Base-by-base conservation (phyloP, 2,329 filamentous ascomycete genomes). In the Ceratocystis cacaofunesta region DNA sequence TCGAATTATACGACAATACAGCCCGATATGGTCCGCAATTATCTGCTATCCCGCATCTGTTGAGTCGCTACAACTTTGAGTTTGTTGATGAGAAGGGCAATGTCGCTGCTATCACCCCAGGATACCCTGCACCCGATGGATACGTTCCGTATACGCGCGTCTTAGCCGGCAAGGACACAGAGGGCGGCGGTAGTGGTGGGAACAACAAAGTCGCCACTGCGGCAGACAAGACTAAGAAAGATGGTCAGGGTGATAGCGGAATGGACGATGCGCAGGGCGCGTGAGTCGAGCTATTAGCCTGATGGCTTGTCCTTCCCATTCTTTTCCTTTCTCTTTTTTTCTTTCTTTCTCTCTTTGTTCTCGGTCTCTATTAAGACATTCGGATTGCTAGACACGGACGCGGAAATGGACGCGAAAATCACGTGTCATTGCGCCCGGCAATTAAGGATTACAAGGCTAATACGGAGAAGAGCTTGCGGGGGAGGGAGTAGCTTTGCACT, bases 1-100 rank as follows among this genome's bases (percentile, higher is more conserved):
- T 97, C 76, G 94, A 99, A 77, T 85, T 99, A 48, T 99, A 99
- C 79, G 94, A 99, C 72, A 99, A 99, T 76, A 96, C 90, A 0
- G 88, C 87, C 12, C 82, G 94, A 67, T 99, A 99, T 74, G 94
- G 94, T 0, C 94, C 94, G 3, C 94, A 99, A 74, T 85, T 99
- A 17, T 95, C 92, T 1, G 94, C 94, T 0, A 97, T 99, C 66
- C 94, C 94, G 0, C 94, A 99, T 74, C 82, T 97, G 3, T 83
- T 99, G 10, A 96, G 91, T 69, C 83, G 91, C 65, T 99, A 97
- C 78, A 95, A 96, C 76, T 97, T 97, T 73, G 92, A 99, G 73
- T 97, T 96, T 71, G 88, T 97, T 57, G 90, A 99, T 74, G 94
- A 99, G 76, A 82, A 90, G 61, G 92, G 91, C 67, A 87, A 95